phyloP scores from a whole-genome alignment of 768 basidiomycete species.

The Collybia nuda region DNA sequence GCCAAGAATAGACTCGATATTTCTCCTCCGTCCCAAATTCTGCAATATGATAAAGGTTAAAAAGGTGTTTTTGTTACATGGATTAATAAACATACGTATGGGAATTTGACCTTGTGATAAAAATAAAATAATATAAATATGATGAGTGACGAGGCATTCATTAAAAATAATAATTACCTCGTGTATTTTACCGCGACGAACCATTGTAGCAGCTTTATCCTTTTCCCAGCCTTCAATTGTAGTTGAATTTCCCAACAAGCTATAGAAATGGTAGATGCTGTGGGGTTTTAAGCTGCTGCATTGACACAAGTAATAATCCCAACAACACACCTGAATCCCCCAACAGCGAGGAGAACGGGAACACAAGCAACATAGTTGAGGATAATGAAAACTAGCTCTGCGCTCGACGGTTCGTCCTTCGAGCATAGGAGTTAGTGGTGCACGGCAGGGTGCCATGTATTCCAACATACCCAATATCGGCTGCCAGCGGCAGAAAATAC shows the following conservation, averaged over 20 bases:
- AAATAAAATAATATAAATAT: no score
- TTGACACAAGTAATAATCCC: background rate
- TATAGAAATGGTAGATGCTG: constrained; percentile 87
- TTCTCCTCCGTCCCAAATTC: constrained; percentile 77
- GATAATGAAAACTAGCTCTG: constrained; percentile 82
- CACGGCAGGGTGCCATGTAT: background rate
- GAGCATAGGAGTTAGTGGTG: background rate
- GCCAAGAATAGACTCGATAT: constrained; percentile 80
- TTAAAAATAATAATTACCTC: constrained; percentile 44
- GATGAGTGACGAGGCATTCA: constrained; percentile 1
- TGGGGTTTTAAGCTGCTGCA: background rate
- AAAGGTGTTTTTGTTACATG: background rate
- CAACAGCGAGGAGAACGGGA: constrained; percentile 86
- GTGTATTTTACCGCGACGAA: constrained; percentile 80
- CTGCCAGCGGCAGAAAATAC: constrained; percentile 45
- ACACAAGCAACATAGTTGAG: constrained; percentile 84
- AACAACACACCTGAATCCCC: constrained; percentile 75
- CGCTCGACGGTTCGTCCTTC: constrained; percentile 66
- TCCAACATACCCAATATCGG: constrained; percentile 51
- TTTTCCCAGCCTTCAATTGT: constrained; percentile 99
- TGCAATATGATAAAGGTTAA: constrained; percentile 27
- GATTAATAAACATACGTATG: constrained; percentile 63
- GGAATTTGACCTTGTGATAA: constrained; percentile 73
- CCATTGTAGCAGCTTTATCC: constrained; percentile 86
- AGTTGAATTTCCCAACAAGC: constrained; percentile 77